A percentile compares a stretch with the other conserved stretches of the same genome.
Conservation (phyloP, 2,329 filamentous ascomycete species). For the Cercospora canescens region DNA sequence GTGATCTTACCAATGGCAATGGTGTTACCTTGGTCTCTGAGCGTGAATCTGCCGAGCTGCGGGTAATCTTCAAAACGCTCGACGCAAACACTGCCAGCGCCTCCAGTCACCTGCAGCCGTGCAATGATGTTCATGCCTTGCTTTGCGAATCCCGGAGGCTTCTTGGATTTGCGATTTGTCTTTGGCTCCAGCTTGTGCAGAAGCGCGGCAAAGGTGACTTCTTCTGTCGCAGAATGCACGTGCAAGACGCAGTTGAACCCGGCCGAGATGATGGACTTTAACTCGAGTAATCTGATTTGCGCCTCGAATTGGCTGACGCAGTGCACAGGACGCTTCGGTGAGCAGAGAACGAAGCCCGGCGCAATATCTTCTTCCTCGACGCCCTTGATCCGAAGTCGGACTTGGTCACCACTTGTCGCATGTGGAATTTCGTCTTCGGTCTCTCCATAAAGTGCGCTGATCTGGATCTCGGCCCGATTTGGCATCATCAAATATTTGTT, state of each 20-base stretch:
- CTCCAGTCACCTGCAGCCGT: slow-evolving; percentile 75
- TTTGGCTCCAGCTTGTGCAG: slow-evolving; percentile 96
- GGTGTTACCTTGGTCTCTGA: slow-evolving; percentile 89
- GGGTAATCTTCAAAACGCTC: slow-evolving; percentile 96
- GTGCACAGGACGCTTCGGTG: slow-evolving; percentile 89
- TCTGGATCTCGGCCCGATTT: slow-evolving; percentile 77
- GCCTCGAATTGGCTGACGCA: slow-evolving; percentile 89
- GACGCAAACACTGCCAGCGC: slow-evolving; percentile 83
- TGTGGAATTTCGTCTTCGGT: slow-evolving; percentile 86
- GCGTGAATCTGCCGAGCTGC: slow-evolving; percentile 86
- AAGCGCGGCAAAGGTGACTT: slow-evolving; percentile 85
- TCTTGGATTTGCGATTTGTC: slow-evolving; percentile 89
- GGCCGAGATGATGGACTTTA: slow-evolving; percentile 90
- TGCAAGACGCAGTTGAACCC: slow-evolving; percentile 98
- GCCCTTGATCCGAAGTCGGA: slow-evolving; percentile 86
- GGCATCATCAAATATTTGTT: slow-evolving; percentile 92
- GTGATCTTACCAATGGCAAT: slow-evolving; percentile 99
- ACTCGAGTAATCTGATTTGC: slow-evolving; percentile 90
- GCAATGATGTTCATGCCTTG: slow-evolving; percentile 86
- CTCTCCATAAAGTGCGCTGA: slow-evolving; percentile 88
- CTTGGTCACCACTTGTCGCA: slow-evolving; percentile 90
- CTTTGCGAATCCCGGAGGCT: slow-evolving; percentile 85
- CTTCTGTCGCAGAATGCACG: slow-evolving; percentile 95
- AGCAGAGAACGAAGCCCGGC: slow-evolving; percentile 94
- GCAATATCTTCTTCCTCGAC: slow-evolving; percentile 97